A percentile compares a stretch with the other conserved stretches of the same genome.
Evolutionary conservation across 371 early-diverging fungal genomes (phyloP).

Genomic region (Batkoa obscura): DNA sequence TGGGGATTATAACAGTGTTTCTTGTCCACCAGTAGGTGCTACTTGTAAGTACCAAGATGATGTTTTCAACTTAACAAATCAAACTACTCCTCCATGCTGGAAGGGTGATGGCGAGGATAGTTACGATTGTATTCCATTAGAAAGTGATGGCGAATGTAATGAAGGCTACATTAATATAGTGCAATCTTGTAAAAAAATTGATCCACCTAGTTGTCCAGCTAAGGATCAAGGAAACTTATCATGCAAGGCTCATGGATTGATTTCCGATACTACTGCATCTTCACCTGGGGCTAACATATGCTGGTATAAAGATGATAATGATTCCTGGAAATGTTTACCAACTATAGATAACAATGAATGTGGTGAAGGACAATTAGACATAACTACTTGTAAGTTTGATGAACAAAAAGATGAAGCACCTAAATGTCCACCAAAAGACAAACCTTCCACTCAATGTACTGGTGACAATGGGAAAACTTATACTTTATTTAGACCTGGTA

Average conservation of each 20-base stretch:
- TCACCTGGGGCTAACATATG: background rate
- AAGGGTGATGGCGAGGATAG: too few relatives aligned
- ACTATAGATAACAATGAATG: background rate
- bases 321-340: background rate
- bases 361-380: background rate
- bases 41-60: too few relatives aligned
- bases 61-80: too few relatives aligned
- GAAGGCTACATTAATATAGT: background rate
- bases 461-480: background rate
- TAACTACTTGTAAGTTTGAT: background rate
- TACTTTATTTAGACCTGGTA: background rate
- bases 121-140: too few relatives aligned
- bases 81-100: too few relatives aligned
- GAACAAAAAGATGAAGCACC: background rate
- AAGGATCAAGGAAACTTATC: background rate
- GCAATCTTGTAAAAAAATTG: background rate
- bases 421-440: background rate
- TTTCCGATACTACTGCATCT: background rate
- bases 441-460: background rate
- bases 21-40: too few relatives aligned
- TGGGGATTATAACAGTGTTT: too few relatives aligned
- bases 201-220: background rate
- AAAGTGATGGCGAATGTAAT: background rate
- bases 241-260: background rate
- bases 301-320: background rate